These are phyloP conservation scores for Penicillium longicatenatum DNA, from an alignment of 495 filamentous ascomycete genomes.

Conservation along the genomic window DNA sequence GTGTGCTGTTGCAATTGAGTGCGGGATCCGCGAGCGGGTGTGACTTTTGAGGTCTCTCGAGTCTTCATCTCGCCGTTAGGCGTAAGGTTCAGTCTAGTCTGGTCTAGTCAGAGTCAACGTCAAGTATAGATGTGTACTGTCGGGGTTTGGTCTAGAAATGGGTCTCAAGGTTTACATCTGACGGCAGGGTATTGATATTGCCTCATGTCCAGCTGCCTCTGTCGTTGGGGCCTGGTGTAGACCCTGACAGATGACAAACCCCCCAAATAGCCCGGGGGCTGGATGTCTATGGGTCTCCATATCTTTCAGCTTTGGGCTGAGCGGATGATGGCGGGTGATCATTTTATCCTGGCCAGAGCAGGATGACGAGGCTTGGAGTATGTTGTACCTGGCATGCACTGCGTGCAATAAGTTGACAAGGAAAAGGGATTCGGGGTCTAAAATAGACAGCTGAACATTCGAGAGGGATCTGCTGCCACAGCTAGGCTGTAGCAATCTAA, in stretches of 20 bases:
- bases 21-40: slow-evolving; percentile 18
- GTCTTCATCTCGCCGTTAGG: slow-evolving; percentile 5
- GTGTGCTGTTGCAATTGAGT: slow-evolving; percentile 18
- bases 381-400: background rate
- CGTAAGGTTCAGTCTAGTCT: background rate
- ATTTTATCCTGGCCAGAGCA: slow-evolving; percentile 1
- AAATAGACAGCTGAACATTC: background rate
- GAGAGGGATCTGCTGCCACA: background rate
- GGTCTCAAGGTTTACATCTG: background rate
- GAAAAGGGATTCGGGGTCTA: background rate
- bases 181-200: background rate
- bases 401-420: background rate
- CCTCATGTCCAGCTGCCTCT: background rate
- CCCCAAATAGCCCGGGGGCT: slow-evolving; percentile 3
- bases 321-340: slow-evolving; percentile 8
- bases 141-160: background rate
- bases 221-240: background rate
- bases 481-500: background rate
- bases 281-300: background rate
- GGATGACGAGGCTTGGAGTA: background rate
- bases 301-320: background rate
- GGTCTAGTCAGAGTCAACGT: background rate
- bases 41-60: background rate
- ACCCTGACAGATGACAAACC: slow-evolving; percentile 4
- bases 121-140: background rate